Percentiles rank a stretch among this genome's conserved stretches.
phyloP scores from a whole-genome alignment of 108 stramenopile genomes.

The Cylindrotheca closterium region DNA sequence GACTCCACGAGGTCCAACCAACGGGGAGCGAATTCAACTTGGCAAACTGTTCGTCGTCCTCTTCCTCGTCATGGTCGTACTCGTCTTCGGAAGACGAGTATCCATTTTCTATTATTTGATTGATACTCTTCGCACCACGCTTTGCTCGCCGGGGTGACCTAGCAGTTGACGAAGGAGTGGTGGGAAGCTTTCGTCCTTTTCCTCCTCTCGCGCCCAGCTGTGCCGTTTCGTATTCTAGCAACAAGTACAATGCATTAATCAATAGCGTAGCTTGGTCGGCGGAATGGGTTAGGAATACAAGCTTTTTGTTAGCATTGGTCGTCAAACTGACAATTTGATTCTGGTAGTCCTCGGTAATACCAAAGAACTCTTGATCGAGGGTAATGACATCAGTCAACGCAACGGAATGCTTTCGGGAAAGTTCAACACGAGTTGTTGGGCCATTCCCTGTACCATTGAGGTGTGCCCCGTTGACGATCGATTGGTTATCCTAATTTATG shows the following conservation, averaged over 20 bases:
- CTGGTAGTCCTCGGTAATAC: slow-evolving; percentile 30
- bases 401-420: slow-evolving; percentile 78
- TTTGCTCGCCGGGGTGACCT: slow-evolving; percentile 12
- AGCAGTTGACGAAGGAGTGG: not conserved
- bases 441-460: not conserved
- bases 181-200: slow-evolving; percentile 3
- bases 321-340: slow-evolving; percentile 67
- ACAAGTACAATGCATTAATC: slow-evolving; percentile 67
- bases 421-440: slow-evolving; percentile 38
- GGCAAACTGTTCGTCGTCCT: slow-evolving; percentile 9
- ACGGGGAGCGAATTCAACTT: slow-evolving; percentile 18
- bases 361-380: slow-evolving; percentile 37
- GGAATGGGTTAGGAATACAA: slow-evolving; percentile 70
- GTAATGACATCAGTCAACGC: slow-evolving; percentile 69
- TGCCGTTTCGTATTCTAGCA: slow-evolving; percentile 76
- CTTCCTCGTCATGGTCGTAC: slow-evolving; percentile 21
- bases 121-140: slow-evolving; percentile 14
- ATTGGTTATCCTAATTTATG: slow-evolving; percentile 41
- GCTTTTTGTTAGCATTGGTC: slow-evolving; percentile 53
- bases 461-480: too few relatives aligned
- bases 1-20: slow-evolving; percentile 48
- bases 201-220: slow-evolving; percentile 76
- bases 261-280: slow-evolving; percentile 71
- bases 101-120: slow-evolving; percentile 12
- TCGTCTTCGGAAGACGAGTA: slow-evolving; percentile 38